phyloP scores from a whole-genome alignment of 75 land plant genomes.

The Pseudotsuga menziesii region DNA sequence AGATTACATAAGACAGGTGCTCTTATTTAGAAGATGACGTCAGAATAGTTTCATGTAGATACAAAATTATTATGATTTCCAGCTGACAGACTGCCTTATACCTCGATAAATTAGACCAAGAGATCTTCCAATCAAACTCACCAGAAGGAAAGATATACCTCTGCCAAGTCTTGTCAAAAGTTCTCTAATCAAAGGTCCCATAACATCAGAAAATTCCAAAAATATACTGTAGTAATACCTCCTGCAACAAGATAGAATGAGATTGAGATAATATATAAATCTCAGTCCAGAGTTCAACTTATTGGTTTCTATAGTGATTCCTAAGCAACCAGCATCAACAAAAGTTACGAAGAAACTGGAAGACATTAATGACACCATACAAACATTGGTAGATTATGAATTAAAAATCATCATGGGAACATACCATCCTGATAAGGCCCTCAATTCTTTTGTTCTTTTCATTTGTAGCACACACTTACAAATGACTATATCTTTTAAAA shows the following conservation, averaged over 20 bases:
- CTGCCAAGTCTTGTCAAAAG: conserved; percentile 47
- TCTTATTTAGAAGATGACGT: neutral
- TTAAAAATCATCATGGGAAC: conserved; percentile 7
- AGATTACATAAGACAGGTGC: neutral
- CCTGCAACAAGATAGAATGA: conserved; percentile 50
- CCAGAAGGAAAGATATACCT: conserved; percentile 83
- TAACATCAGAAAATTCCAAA: conserved; percentile 80
- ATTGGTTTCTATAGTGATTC: neutral
- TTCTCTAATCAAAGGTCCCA: conserved; percentile 61
- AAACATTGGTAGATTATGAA: neutral
- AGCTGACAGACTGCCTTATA: conserved; percentile 80
- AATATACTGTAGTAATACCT: conserved; percentile 89
- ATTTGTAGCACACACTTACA: conserved; percentile 40
- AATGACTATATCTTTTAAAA: conserved; percentile 26
- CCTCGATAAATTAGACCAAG: conserved; percentile 88
- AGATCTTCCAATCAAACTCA: conserved; percentile 84
- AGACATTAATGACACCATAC: neutral
- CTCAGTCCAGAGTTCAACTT: neutral
- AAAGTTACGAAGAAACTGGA: neutral
- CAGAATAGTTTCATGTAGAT: neutral
- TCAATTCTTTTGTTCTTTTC: conserved; percentile 70
- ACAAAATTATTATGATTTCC: conserved; percentile 44
- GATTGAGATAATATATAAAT: neutral
- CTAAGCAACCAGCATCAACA: neutral
- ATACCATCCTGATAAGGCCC: conserved; percentile 81